phyloP scores from a whole-genome alignment of 1,284 basidiomycete species.

The Thelephora terrestris region DNA sequence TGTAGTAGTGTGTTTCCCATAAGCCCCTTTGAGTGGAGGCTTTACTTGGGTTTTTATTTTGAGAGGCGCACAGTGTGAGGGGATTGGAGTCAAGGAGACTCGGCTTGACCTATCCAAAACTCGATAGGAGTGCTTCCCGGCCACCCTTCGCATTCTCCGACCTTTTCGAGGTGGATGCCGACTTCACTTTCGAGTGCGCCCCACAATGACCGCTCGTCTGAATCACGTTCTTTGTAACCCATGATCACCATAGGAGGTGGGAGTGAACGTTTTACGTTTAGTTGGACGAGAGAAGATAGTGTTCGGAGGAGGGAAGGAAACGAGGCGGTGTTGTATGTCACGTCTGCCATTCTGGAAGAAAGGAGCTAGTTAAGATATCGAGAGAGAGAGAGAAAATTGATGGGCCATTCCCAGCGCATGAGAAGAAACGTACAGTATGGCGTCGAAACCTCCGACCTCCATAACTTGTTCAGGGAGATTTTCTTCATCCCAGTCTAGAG shows the following conservation, averaged over 20 bases:
- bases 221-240: constrained; percentile 78
- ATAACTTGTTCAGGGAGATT: constrained; percentile 34
- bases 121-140: constrained; percentile 55
- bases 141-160: constrained; percentile 41
- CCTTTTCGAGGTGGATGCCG: constrained; percentile 42
- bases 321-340: constrained; percentile 80
- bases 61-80: too few species aligned
- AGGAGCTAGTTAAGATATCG: too few species aligned
- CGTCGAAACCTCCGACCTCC: constrained; percentile 34
- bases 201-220: constrained; percentile 67
- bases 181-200: constrained; percentile 35
- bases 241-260: constrained; percentile 46
- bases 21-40: too few species aligned
- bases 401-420: constrained; percentile 2
- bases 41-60: too few species aligned
- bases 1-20: too few species aligned
- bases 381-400: background rate
- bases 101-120: constrained; percentile 46
- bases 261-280: constrained; percentile 13
- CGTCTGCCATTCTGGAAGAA: constrained; percentile 68
- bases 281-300: constrained; percentile 33
- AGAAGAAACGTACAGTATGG: constrained; percentile 40
- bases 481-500: constrained; percentile 69
- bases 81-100: too few species aligned
- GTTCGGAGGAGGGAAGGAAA: constrained; percentile 62